Evolutionary conservation across 495 filamentous ascomycete species (phyloP).

Genomic region (Podospora australis): DNA sequence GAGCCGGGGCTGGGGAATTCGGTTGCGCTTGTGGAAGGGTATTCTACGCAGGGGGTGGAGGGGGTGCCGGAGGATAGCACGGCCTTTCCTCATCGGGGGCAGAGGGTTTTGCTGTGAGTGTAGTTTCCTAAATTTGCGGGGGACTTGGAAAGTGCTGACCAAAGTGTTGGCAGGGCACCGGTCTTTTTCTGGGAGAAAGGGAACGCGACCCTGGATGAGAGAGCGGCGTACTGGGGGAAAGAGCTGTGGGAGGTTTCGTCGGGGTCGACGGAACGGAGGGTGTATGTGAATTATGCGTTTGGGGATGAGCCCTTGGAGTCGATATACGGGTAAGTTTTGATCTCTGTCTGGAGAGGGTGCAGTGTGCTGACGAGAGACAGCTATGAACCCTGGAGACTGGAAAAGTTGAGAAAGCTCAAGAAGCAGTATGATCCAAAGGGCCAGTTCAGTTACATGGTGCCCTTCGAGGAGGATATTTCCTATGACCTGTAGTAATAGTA

Average conservation of each 20-base stretch:
- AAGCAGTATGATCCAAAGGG: constrained; percentile 47
- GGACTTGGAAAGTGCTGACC: neutral
- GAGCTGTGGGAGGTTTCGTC: neutral
- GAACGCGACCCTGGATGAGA: neutral
- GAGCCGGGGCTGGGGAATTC: constrained; percentile 26
- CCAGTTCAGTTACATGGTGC: constrained; percentile 48
- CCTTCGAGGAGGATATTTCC: no score
- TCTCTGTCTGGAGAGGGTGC: constrained; percentile 11
- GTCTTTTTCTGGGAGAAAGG: neutral
- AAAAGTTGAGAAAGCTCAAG: constrained; percentile 43
- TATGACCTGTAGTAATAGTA: no score
- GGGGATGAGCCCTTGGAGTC: constrained; percentile 34
- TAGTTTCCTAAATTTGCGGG: neutral
- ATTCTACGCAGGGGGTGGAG: constrained; percentile 40
- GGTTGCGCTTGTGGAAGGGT: constrained; percentile 48
- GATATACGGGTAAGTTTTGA: constrained; percentile 39
- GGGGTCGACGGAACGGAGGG: neutral
- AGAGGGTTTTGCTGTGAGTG: constrained; percentile 37
- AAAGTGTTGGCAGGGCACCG: neutral
- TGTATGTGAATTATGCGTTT: constrained; percentile 46
- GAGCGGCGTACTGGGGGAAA: neutral
- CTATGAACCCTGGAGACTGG: constrained; percentile 41
- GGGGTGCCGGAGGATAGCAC: constrained; percentile 28
- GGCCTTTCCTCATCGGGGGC: constrained; percentile 37
- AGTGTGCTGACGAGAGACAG: constrained; percentile 22